Conservation (phyloP, 2,329 filamentous ascomycete genomes). For the Colletotrichum sp. region DNA sequence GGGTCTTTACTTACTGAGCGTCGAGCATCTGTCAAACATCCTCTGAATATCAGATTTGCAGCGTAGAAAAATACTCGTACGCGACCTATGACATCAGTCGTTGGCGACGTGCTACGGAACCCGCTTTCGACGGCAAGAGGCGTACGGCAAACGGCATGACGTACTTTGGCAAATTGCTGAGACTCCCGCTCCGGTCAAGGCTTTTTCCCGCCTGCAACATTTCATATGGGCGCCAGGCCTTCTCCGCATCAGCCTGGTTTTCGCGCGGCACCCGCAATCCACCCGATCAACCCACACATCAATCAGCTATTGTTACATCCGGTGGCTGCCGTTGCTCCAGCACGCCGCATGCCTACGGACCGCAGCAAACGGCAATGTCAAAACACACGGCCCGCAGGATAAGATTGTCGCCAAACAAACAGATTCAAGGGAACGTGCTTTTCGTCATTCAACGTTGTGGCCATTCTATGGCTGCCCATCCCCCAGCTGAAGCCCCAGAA, state of each 20-base stretch:
- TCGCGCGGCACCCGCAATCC: neutral
- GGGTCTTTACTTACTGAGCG: neutral
- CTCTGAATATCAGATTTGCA: neutral
- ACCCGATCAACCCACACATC: neutral
- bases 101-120: neutral
- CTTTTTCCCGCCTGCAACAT: neutral
- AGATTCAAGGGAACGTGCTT: constrained; percentile 10
- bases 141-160: constrained; percentile 3
- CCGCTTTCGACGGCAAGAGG: neutral
- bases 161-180: neutral
- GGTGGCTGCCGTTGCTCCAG: constrained; percentile 16
- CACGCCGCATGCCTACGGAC: constrained; percentile 8
- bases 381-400: constrained; percentile 10
- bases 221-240: neutral
- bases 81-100: neutral
- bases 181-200: neutral
- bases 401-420: constrained; percentile 19
- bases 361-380: constrained; percentile 4
- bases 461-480: neutral
- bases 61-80: too few species aligned
- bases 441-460: constrained; percentile 2
- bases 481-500: neutral
- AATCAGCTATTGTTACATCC: neutral
- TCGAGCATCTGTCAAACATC: neutral
- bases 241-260: neutral